Evolutionary conservation across 2,329 filamentous ascomycete species (phyloP), one percentile per base, ranked within the genome.

Genomic region (Cladosporium sp.): DNA sequence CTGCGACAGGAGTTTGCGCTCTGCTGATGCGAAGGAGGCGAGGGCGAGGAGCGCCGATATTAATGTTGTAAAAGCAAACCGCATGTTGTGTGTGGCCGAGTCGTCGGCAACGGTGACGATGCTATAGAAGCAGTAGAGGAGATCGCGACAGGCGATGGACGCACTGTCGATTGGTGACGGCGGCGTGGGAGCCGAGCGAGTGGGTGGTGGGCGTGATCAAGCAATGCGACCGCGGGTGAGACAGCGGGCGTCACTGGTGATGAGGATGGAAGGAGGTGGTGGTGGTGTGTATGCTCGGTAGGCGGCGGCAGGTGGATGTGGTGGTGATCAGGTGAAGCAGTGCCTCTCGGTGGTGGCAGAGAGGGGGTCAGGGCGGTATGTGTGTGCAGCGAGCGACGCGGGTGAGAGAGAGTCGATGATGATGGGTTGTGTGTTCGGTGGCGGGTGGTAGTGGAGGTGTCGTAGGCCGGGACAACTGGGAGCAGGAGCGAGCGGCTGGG

Each of bases 1-100:
- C 75, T 86, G 91, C 65, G 93, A 95, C 73, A 98, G 90, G 74
- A 92, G 82, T 31, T 62, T 60, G 69, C 84, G 85, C 75, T 87
- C 83, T 68, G 87, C 90, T 66, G 86, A 81, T 64, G 73, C 68
- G 65, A 82, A 84, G 67, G 85, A 79, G 61, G 85, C 76, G 64
- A 74, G 70, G 63, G 76, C 70, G 62, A 79, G 73, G 57, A 78
- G 72, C 65, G 70, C 60, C 65, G 76, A 76, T 67, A 66, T 55
- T 56, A 62, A 57, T 56, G 64, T 56, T 60, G 63, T 60, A n/a
- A 65, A 65, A 37, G 63, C 57, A 56, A 65, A 65, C 31, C 63
- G 63, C 63, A 65, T 65, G 63, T 31, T 60, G 56, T 49, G 26
- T n/a, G 50, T 26, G 26, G 46, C 49, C 50, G 49, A 55, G n/a